A percentile compares a stretch with the other conserved stretches of the same genome.
phyloP scores from a whole-genome alignment of 371 early-diverging fungal species.

The Conidiobolus incongruus region DNA sequence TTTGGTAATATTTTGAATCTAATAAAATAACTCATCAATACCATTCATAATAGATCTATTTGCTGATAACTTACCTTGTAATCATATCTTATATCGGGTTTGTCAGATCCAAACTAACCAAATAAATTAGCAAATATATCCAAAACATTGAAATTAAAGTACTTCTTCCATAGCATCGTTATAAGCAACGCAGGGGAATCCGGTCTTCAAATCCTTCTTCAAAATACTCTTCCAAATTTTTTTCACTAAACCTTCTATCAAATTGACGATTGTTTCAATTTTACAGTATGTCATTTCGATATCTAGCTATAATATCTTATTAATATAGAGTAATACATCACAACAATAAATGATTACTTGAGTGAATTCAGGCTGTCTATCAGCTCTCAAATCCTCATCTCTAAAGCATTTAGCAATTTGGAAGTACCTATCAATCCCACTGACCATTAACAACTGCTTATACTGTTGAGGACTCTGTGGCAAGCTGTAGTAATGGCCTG shows the following conservation, averaged over 20 bases:
- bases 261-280: slow-evolving; percentile 34
- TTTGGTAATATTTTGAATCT: too few species aligned
- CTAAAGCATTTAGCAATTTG: slow-evolving; percentile 87
- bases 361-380: slow-evolving; percentile 87
- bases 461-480: slow-evolving; percentile 87
- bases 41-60: too few species aligned
- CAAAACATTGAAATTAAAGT: too few species aligned
- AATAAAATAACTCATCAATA: too few species aligned
- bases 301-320: slow-evolving; percentile 32
- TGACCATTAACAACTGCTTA: slow-evolving; percentile 82
- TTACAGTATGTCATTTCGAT: slow-evolving; percentile 70
- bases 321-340: too few species aligned
- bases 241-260: slow-evolving; percentile 55
- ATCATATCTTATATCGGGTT: background rate
- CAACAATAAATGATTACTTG: slow-evolving; percentile 23
- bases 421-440: slow-evolving; percentile 74
- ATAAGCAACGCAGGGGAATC: slow-evolving; percentile 55
- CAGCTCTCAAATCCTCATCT: slow-evolving; percentile 73
- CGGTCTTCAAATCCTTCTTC: slow-evolving; percentile 17
- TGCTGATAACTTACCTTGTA: background rate
- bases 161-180: slow-evolving; percentile 52
- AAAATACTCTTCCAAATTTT: slow-evolving; percentile 36
- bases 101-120: slow-evolving; percentile 17
- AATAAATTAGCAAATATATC: too few species aligned
- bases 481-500: slow-evolving; percentile 59